Evolutionary conservation across 768 basidiomycete species (phyloP).

Genomic region (Paxillus involutus): DNA sequence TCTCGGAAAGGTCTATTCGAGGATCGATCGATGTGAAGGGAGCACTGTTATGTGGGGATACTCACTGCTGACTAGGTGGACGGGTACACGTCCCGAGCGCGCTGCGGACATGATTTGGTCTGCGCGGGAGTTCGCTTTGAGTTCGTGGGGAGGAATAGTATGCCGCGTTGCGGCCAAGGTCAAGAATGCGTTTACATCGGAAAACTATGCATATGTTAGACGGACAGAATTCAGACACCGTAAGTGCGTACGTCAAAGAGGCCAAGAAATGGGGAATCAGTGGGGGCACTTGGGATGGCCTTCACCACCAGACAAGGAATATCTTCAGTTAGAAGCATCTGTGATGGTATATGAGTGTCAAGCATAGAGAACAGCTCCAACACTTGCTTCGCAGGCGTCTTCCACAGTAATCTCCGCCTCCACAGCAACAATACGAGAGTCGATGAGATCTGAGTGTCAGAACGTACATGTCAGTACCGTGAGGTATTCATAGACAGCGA

Average conservation of each 20-base stretch:
- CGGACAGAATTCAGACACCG: neutral
- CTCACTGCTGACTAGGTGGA: slow-evolving; percentile 77
- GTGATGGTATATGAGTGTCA: neutral
- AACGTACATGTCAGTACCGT: neutral
- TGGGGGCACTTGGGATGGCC: slow-evolving; percentile 21
- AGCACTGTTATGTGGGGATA: slow-evolving; percentile 4
- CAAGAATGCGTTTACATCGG: slow-evolving; percentile 87
- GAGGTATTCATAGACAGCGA: neutral
- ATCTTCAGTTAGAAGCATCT: slow-evolving; percentile 65
- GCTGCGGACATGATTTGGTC: slow-evolving; percentile 75
- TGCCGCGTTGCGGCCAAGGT: slow-evolving; percentile 81
- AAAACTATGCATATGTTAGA: slow-evolving; percentile 50
- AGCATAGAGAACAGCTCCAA: neutral
- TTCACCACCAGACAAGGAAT: slow-evolving; percentile 67
- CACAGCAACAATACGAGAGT: slow-evolving; percentile 63
- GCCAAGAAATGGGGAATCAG: slow-evolving; percentile 43
- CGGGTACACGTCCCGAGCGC: slow-evolving; percentile 69
- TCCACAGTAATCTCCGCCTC: slow-evolving; percentile 76
- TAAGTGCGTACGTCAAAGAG: slow-evolving; percentile 68
- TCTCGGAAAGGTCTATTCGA: slow-evolving; percentile 72
- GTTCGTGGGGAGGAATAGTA: slow-evolving; percentile 59
- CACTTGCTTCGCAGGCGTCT: slow-evolving; percentile 74
- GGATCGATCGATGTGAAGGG: slow-evolving; percentile 2
- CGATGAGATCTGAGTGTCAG: slow-evolving; percentile 57
- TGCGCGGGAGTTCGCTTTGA: slow-evolving; percentile 57